These are phyloP conservation scores for Hirsutella minnesotensis DNA, from an alignment of 2,329 filamentous ascomycete species.

Conservation along the genomic window DNA sequence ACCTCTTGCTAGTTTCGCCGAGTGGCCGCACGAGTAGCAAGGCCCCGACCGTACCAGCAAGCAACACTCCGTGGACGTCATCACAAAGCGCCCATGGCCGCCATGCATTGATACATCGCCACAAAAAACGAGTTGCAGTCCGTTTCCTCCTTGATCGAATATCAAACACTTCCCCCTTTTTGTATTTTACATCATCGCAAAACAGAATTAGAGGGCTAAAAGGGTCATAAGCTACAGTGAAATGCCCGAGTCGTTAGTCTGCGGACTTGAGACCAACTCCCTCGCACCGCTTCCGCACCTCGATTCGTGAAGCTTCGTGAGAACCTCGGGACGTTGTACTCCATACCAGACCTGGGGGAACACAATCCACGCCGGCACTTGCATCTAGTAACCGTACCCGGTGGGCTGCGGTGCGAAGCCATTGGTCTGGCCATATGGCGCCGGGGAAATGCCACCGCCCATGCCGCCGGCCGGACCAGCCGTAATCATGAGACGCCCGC, in stretches of 20 bases:
- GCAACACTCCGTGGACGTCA: not conserved
- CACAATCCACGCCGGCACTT: slow-evolving; percentile 16
- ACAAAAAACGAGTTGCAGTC: not conserved
- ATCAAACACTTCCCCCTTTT: not conserved
- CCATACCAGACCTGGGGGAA: slow-evolving; percentile 5
- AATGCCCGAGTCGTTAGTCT: not conserved
- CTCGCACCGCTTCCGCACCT: not conserved
- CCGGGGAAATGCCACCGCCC: slow-evolving; percentile 41
- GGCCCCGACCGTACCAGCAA: not conserved
- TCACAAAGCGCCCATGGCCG: not conserved
- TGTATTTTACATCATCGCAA: not conserved
- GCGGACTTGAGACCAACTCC: slow-evolving; percentile 3
- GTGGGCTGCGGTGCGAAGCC: slow-evolving; percentile 85
- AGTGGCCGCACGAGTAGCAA: too few species aligned
- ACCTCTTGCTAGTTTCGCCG: not conserved
- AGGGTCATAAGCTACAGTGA: not conserved
- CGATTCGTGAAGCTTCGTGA: not conserved
- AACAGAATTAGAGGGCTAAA: not conserved
- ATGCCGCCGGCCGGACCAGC: slow-evolving; percentile 54
- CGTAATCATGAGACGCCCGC: slow-evolving; percentile 85
- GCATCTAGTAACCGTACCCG: slow-evolving; percentile 52
- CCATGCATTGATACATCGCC: not conserved
- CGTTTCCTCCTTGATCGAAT: not conserved
- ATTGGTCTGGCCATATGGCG: slow-evolving; percentile 66
- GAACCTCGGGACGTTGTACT: not conserved